Evolutionary conservation across 306 rosid species (phyloP), one percentile per base, ranked within the genome.

Genomic region (Castanopsis chinensis): DNA sequence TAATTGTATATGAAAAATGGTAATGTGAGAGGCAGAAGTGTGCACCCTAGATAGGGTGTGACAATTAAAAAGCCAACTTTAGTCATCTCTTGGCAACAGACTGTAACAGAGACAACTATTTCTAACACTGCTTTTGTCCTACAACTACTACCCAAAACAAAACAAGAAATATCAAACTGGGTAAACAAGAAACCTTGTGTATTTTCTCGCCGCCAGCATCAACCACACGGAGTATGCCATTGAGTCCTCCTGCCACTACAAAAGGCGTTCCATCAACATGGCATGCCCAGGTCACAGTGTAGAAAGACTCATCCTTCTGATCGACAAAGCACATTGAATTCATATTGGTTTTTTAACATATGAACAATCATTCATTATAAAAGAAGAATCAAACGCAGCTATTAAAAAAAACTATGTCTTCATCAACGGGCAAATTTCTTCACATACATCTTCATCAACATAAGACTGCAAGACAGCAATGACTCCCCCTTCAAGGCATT

Each of bases 261-360:
- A 85, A 75, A 0, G 99, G 97, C 55, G 80, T 71, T 69, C 99
- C 98, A 76, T 92, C 88, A 6, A 64, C 68, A 60, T 79, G 78
- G 83, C 93, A 88, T 12, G 99, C 98, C 99, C 98, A 95, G 77
- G 94, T 87, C 73, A 89, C 94, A 59, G 96, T 87, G 91, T 91
- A 95, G 83, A 95, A 95, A 43, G 99, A 91, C 81, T 93, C 99
- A 77, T 95, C 96, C 97, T 93, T 95, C 99, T 95, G 97, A 82
- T 89, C 89, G 83, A 90, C 93, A 88, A 51, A 87, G 76, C 71
- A 83, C 74, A 79, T 79, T 30, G 68, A 75, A 79, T 30, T 78
- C 83, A 80, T 72, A 79, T 49, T 69, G 65, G n/a, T 49, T 70
- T 79, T 71, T 53, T 10, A 3, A 1, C 20, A 70, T 61, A 51